phyloP scores from a whole-genome alignment of 1,139 yeast species.

The Yamadazyma oceani region DNA sequence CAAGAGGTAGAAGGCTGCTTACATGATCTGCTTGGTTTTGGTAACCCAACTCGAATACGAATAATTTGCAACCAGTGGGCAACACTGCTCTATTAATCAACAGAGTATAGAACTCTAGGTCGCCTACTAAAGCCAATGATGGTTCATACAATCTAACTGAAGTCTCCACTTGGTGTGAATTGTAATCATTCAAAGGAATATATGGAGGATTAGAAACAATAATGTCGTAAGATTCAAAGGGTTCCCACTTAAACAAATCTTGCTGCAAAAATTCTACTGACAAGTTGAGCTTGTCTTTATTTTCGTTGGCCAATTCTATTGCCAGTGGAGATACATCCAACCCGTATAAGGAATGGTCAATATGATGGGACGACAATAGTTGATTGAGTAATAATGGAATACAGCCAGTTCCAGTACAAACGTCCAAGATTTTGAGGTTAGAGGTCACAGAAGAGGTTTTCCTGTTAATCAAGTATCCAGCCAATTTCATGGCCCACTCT shows the following conservation, averaged over 20 bases:
- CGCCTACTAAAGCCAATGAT: conserved; percentile 70
- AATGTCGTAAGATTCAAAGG: conserved; percentile 37
- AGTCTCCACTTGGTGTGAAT: conserved; percentile 41
- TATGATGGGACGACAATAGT: conserved; percentile 22
- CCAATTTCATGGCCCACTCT: conserved; percentile 68
- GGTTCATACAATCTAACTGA: conserved; percentile 82
- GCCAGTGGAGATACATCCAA: conserved; percentile 65
- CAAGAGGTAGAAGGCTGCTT: conserved; percentile 10
- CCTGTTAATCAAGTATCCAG: conserved; percentile 20
- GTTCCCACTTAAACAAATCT: conserved; percentile 24
- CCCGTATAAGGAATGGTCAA: conserved; percentile 11
- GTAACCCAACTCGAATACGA: conserved; percentile 45
- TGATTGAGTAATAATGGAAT: conserved; percentile 56
- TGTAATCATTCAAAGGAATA: conserved; percentile 53
- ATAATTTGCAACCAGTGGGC: conserved; percentile 37
- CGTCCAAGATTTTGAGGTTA: conserved; percentile 51
- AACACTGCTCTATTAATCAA: conserved; percentile 46
- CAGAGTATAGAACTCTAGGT: conserved; percentile 64
- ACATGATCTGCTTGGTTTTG: conserved; percentile 33
- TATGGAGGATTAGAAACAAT: conserved; percentile 90
- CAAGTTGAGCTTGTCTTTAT: conserved; percentile 24
- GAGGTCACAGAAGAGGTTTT: conserved; percentile 2
- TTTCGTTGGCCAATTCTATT: conserved; percentile 47
- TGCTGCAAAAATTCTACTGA: conserved; percentile 21
- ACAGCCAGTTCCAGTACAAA: conserved; percentile 93